Percentiles rank a stretch among this genome's conserved stretches.
Evolutionary conservation across 768 basidiomycete species (phyloP).

Genomic region (Paxillus involutus): DNA sequence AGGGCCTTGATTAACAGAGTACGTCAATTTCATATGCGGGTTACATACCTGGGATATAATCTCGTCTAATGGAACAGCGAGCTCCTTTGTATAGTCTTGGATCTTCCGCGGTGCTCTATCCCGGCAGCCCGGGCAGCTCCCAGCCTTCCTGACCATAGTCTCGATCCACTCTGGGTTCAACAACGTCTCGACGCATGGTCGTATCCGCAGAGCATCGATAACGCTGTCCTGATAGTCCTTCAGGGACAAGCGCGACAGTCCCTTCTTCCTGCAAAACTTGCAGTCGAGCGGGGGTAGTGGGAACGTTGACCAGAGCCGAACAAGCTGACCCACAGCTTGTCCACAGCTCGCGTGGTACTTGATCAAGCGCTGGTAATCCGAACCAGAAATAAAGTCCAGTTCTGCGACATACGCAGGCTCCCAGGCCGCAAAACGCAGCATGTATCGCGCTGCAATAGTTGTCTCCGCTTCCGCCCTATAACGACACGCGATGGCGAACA

Average conservation of each 20-base stretch:
- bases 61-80: conserved; percentile 24
- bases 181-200: conserved; percentile 32
- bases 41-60: conserved; percentile 29
- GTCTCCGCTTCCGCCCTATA: conserved; percentile 36
- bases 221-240: conserved; percentile 35
- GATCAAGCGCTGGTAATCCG: conserved; percentile 35
- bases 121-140: conserved; percentile 28
- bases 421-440: conserved; percentile 36
- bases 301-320: conserved; percentile 30
- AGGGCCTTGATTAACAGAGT: background rate
- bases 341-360: conserved; percentile 35
- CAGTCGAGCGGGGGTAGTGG: conserved; percentile 32
- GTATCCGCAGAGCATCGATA: conserved; percentile 30
- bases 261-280: conserved; percentile 36
- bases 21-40: background rate
- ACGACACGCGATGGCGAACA: conserved; percentile 37
- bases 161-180: conserved; percentile 32
- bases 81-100: conserved; percentile 28
- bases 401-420: conserved; percentile 34
- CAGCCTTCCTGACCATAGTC: conserved; percentile 27
- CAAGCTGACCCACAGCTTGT: conserved; percentile 33
- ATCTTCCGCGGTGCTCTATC: conserved; percentile 32
- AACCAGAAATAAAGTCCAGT: conserved; percentile 37
- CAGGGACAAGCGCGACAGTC: conserved; percentile 29
- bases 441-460: conserved; percentile 35